Conservation (phyloP, 306 rosid genomes). For the Dalbergia cochinchinensis region DNA sequence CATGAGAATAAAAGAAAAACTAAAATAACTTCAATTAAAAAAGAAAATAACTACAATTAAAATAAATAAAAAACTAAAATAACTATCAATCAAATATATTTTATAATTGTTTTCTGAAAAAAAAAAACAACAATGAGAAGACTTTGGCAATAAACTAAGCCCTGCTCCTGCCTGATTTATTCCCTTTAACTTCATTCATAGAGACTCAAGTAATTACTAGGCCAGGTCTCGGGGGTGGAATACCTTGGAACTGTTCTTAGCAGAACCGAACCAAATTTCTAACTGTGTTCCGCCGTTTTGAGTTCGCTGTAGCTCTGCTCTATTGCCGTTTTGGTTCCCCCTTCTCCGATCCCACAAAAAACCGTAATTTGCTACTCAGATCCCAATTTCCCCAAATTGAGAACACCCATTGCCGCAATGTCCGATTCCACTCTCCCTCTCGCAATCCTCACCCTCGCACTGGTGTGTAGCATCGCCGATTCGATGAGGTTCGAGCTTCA, state of each 20-base stretch:
- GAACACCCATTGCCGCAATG: slow-evolving; percentile 47
- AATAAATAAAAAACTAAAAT: no score
- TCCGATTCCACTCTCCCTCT: slow-evolving; percentile 38
- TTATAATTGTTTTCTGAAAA: no score
- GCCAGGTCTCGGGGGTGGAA: neutral
- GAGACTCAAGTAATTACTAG: no score
- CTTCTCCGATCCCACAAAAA: slow-evolving; percentile 22
- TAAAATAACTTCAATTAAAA: no score
- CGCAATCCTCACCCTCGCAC: slow-evolving; percentile 45
- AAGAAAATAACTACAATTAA: no score
- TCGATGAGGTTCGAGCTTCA: slow-evolving; percentile 77
- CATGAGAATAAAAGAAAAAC: no score
- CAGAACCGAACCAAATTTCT: slow-evolving; percentile 20
- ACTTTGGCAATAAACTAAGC: no score
- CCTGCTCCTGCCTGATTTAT: no score
- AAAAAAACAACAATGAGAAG: no score
- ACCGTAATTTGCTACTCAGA: slow-evolving; percentile 38
- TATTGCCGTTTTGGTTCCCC: slow-evolving; percentile 41
- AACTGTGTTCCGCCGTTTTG: slow-evolving; percentile 35
- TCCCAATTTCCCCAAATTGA: slow-evolving; percentile 32
- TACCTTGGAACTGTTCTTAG: neutral
- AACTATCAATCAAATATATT: no score
- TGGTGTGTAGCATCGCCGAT: slow-evolving; percentile 43
- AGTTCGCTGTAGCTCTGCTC: slow-evolving; percentile 18
- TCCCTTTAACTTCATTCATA: no score